These are phyloP conservation scores for Lactarius evosmus DNA, from an alignment of 768 basidiomycete genomes.

Conservation along the genomic window DNA sequence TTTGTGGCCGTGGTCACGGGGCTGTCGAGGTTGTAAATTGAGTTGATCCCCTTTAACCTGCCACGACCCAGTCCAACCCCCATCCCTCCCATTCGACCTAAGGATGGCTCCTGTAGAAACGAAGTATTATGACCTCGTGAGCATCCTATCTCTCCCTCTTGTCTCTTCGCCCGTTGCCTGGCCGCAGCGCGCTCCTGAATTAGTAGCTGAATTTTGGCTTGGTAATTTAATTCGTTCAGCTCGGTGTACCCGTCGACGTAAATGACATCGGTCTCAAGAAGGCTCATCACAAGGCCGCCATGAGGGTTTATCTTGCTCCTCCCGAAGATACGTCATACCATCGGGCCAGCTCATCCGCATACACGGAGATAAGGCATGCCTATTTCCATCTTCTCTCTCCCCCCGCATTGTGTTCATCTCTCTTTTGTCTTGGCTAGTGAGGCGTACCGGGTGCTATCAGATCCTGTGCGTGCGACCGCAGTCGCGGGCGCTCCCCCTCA, in stretches of 20 bases:
- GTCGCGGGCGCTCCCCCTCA: neutral
- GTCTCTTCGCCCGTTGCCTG: neutral
- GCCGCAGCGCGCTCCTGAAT: conserved; percentile 36
- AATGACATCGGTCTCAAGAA: conserved; percentile 86
- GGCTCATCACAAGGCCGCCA: conserved; percentile 90
- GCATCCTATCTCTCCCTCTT: neutral
- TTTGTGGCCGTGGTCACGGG: no score
- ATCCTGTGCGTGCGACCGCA: conserved; percentile 49
- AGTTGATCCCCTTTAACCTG: neutral
- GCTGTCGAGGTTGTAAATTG: neutral
- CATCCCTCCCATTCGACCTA: neutral
- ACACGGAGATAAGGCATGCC: conserved; percentile 83
- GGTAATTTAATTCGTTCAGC: conserved; percentile 39
- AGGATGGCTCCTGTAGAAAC: conserved; percentile 86
- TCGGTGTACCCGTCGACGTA: conserved; percentile 68
- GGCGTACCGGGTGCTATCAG: conserved; percentile 91
- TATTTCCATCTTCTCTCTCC: conserved; percentile 8
- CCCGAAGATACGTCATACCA: neutral
- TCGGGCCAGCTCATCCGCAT: conserved; percentile 33
- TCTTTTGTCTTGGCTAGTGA: conserved; percentile 51
- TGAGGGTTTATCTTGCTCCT: conserved; percentile 57
- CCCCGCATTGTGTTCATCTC: conserved; percentile 13
- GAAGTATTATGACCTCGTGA: conserved; percentile 78
- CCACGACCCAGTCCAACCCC: neutral
- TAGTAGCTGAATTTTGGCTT: conserved; percentile 9